Evolutionary conservation across 306 rosid species (phyloP).

Genomic region (Sicyos edulis): DNA sequence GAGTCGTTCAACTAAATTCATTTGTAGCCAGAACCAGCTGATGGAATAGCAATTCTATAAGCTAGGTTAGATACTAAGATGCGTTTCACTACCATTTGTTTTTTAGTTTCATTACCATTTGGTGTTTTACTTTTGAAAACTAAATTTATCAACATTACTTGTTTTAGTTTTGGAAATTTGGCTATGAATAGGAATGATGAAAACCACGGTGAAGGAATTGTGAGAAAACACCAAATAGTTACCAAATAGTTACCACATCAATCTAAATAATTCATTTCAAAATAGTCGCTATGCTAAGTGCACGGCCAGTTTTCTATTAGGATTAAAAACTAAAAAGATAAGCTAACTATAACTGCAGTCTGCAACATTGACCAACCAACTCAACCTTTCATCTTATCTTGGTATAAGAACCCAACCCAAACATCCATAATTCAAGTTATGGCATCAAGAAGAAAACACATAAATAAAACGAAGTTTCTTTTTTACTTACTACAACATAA

Average conservation of each 20-base stretch:
- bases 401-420: neutral
- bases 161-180: neutral
- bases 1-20: neutral
- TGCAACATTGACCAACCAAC: neutral
- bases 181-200: neutral
- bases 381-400: neutral
- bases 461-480: neutral
- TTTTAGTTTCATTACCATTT: neutral
- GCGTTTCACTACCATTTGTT: neutral
- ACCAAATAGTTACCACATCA: too few relatives aligned
- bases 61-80: neutral
- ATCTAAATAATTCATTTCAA: too few relatives aligned
- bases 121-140: too few relatives aligned
- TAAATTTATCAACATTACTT: neutral
- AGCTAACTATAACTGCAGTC: too few relatives aligned
- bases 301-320: too few relatives aligned
- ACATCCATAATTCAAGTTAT: neutral
- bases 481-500: constrained; percentile 65
- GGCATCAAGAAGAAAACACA: neutral
- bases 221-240: neutral
- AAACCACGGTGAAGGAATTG: neutral
- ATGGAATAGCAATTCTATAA: neutral
- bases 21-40: neutral
- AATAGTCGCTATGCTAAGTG: too few relatives aligned
- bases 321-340: too few relatives aligned